A percentile compares a stretch with the other conserved stretches of the same genome.
These are phyloP conservation scores for Cytospora chrysosperma DNA, from an alignment of 2,329 filamentous ascomycete species.

Conservation along the genomic window DNA sequence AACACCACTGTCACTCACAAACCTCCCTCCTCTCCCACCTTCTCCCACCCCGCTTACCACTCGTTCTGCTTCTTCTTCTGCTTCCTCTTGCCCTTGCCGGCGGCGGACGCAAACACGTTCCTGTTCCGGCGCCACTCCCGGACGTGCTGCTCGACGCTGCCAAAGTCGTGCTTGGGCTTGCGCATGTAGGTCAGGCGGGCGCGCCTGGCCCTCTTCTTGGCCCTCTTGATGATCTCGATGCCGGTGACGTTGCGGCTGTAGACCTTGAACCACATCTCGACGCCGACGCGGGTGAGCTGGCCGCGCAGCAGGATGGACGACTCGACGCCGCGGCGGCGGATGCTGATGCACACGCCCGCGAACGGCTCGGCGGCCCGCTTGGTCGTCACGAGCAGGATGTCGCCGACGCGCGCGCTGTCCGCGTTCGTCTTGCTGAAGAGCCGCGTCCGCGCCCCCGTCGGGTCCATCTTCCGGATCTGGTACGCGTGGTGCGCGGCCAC, in stretches of 20 bases:
- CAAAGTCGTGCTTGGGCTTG: slow-evolving; percentile 81
- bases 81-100: slow-evolving; percentile 18
- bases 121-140: slow-evolving; percentile 51
- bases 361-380: slow-evolving; percentile 81
- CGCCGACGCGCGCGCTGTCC: slow-evolving; percentile 79
- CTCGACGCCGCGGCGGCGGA: slow-evolving; percentile 84
- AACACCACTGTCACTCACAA: too few species aligned
- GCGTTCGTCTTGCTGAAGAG: slow-evolving; percentile 78
- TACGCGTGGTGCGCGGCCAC: slow-evolving; percentile 64
- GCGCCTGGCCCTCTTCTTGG: slow-evolving; percentile 78
- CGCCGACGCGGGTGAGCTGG: slow-evolving; percentile 79
- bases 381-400: slow-evolving; percentile 87
- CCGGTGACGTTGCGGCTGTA: slow-evolving; percentile 87
- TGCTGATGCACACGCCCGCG: slow-evolving; percentile 81
- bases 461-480: slow-evolving; percentile 77
- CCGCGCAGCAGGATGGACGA: slow-evolving; percentile 84
- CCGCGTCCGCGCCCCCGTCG: slow-evolving; percentile 74
- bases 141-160: slow-evolving; percentile 80
- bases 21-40: too few species aligned
- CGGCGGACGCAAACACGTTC: slow-evolving; percentile 38
- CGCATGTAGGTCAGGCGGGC: slow-evolving; percentile 91
- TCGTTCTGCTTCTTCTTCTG: slow-evolving; percentile 26
- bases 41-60: slow-evolving; percentile 4
- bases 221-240: slow-evolving; percentile 90
- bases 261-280: slow-evolving; percentile 98